Base-by-base conservation (phyloP, 2,329 filamentous ascomycete genomes). In the Xylariaceae sp. region DNA sequence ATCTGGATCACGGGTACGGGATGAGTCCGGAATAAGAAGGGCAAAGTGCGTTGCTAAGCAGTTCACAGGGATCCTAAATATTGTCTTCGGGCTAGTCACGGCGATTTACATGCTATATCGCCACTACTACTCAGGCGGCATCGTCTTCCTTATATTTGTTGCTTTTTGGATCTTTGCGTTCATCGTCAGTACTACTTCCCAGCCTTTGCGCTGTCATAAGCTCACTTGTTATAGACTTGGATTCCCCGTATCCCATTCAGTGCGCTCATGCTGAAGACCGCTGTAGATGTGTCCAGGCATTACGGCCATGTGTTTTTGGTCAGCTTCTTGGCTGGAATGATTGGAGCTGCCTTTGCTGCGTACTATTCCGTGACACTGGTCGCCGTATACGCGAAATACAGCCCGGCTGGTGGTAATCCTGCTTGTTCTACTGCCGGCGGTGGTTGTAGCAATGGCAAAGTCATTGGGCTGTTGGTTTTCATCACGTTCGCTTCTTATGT, bases 281-380 rank as follows among this genome's bases (percentile, higher is more conserved):
- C 87, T 18, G 91, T 96, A 67, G 89, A 96, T 66, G 88, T 97
- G 0, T 88, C 91, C 47, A 92, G 91, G 70, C 84, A 80, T 34
- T 89, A 88, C 67, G 92, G 92, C 0, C 91, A 97, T 70, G 89
- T 96, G 59, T 96, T 93, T 71, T 72, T 92, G 1, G 89, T 96
- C 51, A 94, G 89, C 62, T 79, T 92, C n/a, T 73, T 96, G 13
- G 92, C 92, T 11, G 92, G 92, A 0, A 70, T 97, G 8, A 70
- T 88, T 1, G 90, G 87, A 0, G 84, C 89, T 0, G 88, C 86
- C 0, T 88, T 96, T 62, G 87, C 83, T 2, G 92, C 89, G 2
- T 97, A 90, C 88, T 96, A 89, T 72, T 87, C 89, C 0, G 85
- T 95, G 34, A 96, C 92, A 0, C 78, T 97, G 17, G 90, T 96